Conservation (phyloP, 176 grass and related monocot genomes). For the Zea mays region Zm-B73-REFERENCE-NAM-5.0 NC_050097.1:221757001-221757500, state of each 20-base stretch:
- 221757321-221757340: constrained; percentile 73
- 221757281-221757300: constrained; percentile 63
- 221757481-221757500: constrained; percentile 92
- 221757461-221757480: constrained; percentile 73
- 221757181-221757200: constrained; percentile 18
- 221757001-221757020: too few species aligned
- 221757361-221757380: constrained; percentile 59
- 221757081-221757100: background rate
- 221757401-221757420: background rate
- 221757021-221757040: too few species aligned
- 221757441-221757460: constrained; percentile 72
- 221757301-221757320: constrained; percentile 63
- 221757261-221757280: constrained; percentile 52
- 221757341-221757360: constrained; percentile 83
- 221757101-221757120: constrained; percentile 20
- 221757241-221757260: constrained; percentile 31
- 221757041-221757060: too few species aligned
- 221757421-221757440: background rate
- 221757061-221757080: background rate
- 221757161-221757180: background rate
- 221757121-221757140: background rate
- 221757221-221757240: constrained; percentile 1
- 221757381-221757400: background rate
- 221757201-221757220: background rate
- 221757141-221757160: background rate